Base-by-base conservation (phyloP, 306 rosid species). In the Amphicarpaea edgeworthii region DNA sequence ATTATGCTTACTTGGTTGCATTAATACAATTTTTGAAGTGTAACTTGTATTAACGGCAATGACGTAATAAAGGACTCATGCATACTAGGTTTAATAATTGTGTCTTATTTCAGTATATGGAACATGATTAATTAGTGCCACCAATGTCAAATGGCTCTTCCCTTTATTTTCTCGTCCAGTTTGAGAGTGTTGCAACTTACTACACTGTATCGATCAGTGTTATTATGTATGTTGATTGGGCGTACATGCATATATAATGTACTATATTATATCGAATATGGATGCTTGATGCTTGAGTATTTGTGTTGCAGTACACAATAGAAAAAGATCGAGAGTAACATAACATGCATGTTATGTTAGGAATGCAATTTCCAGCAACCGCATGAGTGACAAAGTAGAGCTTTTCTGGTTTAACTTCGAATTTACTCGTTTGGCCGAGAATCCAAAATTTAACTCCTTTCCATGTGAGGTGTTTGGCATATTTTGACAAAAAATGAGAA, bases 401-500 rank as follows among this genome's bases (percentile, higher is more conserved):
- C 79, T 58, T 60, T 77, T 58, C 43, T 17, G 12, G 74, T 63
- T 41, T 42, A 53, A 43, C 68, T 81, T 49, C 57, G 41, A 70
- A 24, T 59, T 46, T 20, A 21, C 62, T 77, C 2, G 45, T 74
- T 58, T 71, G 12, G 80, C 55, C 16, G 55, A 64, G 75, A 86
- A 73, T 82, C 85, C 83, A 85, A 77, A 76, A 70, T 41, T 40
- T 28, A n/a, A 24, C 1, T 46, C 72, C 23, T 85, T 90, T 80
- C 62, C 74, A 80, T 84, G 81, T 58, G 71, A 40, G 32, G 6
- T 28, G 73, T 66, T 79, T 50, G 76, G 41, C 43, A 8, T 71
- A 53, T 69, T 70, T 81, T 73, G 86, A 86, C 86, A 79, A 81
- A 66, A 51, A 83, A 70, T 34, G 76, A 72, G 81, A 86, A 88